Evolutionary conservation across 495 filamentous ascomycete species (phyloP).

Genomic region (Aeminium ludgeri): DNA sequence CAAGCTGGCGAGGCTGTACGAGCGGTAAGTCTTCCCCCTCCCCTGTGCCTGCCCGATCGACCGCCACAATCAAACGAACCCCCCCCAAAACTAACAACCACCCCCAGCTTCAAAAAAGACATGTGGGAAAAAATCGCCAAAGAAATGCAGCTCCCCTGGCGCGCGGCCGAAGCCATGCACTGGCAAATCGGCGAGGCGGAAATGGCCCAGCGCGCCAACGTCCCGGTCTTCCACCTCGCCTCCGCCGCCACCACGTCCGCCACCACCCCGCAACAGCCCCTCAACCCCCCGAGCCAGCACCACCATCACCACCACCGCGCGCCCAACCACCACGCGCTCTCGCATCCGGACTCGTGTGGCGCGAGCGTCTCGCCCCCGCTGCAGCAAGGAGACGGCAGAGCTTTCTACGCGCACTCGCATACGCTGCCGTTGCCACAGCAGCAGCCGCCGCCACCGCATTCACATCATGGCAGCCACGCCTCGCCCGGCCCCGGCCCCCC

Average conservation of each 20-base stretch:
- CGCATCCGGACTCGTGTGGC: not conserved
- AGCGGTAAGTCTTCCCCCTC: conserved; percentile 47
- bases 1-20: conserved; percentile 83
- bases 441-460: not conserved
- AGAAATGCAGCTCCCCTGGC: conserved; percentile 94
- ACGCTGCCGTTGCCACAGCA: not conserved
- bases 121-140: conserved; percentile 92
- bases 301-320: not conserved
- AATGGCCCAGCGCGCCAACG: conserved; percentile 45
- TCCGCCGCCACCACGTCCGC: not conserved
- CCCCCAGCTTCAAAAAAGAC: conserved; percentile 72
- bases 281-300: not conserved
- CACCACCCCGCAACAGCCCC: too few relatives aligned
- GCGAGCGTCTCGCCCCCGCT: not conserved
- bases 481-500: not conserved
- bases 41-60: too few relatives aligned
- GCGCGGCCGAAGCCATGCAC: conserved; percentile 92
- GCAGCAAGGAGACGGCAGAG: not conserved
- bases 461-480: too few relatives aligned
- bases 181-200: conserved; percentile 90
- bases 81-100: not conserved
- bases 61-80: too few relatives aligned
- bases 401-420: not conserved
- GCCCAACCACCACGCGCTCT: not conserved
- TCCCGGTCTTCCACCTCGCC: conserved; percentile 25